Evolutionary conservation across 176 grass and related monocot species (phyloP), one percentile per base, ranked within the genome.

Genomic region (Otatea glauca): DNA sequence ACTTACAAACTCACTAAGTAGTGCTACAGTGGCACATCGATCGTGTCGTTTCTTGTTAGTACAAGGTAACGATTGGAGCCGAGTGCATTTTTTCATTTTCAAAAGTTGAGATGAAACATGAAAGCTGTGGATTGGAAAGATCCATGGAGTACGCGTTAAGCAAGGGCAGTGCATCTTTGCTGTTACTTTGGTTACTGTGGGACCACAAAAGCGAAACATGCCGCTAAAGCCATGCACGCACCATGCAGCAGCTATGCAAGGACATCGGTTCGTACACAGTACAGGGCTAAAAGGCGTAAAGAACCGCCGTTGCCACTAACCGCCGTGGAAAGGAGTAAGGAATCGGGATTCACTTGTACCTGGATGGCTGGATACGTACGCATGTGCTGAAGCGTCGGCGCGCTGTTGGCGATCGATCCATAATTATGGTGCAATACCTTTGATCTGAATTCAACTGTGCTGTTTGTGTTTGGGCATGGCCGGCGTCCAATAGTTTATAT

Each of bases 61-160:
- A 8, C 70, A 67, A 32, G 3, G 8, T 47, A 43, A 66, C 48
- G 70, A 74, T 53, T 56, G 51, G 54, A 17, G 11, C 7, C 11
- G 35, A 42, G 60, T 48, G 58, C 48, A 17, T 55, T 55, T 55
- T 55, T 27, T 45, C 65, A 6, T 62, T 9, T 7, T 2, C 14
- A 32, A 59, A 80, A 79, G 41, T 13, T 68, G 20, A 3, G 74
- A 79, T 0, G n/a, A 65, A 44, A 24, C 66, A 54, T 6, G 59
- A 83, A 83, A 83, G 67, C 0, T 60, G 79, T 4, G 29, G 65
- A 38, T 20, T 15, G 68, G 68, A 79, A 83, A 76, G 74, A 86
- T 78, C 24, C 66, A 45, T 87, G 80, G 84, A 87, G 88, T 87
- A 65, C 50, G 41, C 2, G 72, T 37, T 32, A 90, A 83, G 79